Evolutionary conservation across 2,329 filamentous ascomycete species (phyloP).

Genomic region (Didymella exigua): DNA sequence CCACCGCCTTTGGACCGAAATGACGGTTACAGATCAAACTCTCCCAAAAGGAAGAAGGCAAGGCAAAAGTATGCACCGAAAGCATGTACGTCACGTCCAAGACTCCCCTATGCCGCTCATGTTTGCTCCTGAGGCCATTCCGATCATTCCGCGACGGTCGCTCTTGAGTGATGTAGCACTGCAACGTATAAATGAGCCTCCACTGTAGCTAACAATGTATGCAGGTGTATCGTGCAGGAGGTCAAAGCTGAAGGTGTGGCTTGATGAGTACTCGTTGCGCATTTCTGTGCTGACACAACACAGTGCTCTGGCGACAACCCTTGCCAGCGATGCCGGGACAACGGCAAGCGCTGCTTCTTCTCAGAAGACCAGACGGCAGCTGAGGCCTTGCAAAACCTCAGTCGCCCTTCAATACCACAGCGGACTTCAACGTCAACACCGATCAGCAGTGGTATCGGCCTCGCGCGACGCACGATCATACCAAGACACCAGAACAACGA

Average conservation of each 20-base stretch:
- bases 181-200: not conserved
- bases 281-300: conserved; percentile 1
- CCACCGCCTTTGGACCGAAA: conserved; percentile 20
- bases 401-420: conserved; percentile 34
- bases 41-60: conserved; percentile 45
- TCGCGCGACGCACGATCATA: conserved; percentile 25
- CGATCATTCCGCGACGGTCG: conserved; percentile 29
- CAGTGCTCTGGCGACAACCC: conserved; percentile 46
- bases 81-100: conserved; percentile 38
- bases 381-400: conserved; percentile 46
- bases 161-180: not conserved
- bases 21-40: conserved; percentile 33
- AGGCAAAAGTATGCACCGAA: conserved; percentile 46
- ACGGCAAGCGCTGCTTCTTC: conserved; percentile 45
- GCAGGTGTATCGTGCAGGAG: conserved; percentile 43
- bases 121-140: conserved; percentile 12
- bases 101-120: not conserved
- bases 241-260: conserved; percentile 44
- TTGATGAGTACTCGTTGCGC: not conserved
- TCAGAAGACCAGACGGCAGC: conserved; percentile 47
- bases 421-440: conserved; percentile 18
- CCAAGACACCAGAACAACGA: conserved; percentile 30
- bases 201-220: conserved; percentile 19
- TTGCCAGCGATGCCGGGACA: conserved; percentile 44
- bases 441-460: conserved; percentile 21